Evolutionary conservation across 177 flowering plant genomes (phyloP).

Genomic region (Telopea speciosissima): DNA sequence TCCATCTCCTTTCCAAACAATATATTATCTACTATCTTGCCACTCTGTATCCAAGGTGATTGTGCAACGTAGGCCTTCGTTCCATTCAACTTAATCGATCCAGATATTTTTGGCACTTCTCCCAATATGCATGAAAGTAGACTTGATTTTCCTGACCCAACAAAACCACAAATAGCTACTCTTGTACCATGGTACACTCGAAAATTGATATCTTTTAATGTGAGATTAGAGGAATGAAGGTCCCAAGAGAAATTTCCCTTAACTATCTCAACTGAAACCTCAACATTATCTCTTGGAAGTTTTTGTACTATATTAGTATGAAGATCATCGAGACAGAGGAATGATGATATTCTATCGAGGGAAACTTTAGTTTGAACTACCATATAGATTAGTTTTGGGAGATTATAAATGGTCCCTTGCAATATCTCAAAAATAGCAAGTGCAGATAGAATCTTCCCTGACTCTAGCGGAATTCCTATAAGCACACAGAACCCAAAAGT

Average conservation of each 20-base stretch:
- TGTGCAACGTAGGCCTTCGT: no score
- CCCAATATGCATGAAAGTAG: conserved; percentile 26
- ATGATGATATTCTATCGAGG: conserved; percentile 51
- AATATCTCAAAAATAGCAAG: conserved; percentile 51
- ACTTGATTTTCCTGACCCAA: conserved; percentile 19
- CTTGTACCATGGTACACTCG: conserved; percentile 36
- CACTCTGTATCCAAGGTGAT: no score
- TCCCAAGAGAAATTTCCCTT: conserved; percentile 66
- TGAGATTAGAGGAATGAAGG: conserved; percentile 26
- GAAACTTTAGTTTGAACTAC: conserved; percentile 65
- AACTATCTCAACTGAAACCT: conserved; percentile 35
- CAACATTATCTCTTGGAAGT: conserved; percentile 33
- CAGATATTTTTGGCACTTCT: conserved; percentile 50
- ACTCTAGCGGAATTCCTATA: conserved; percentile 50
- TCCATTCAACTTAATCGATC: conserved; percentile 7
- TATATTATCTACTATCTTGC: no score
- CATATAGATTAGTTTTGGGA: conserved; percentile 58
- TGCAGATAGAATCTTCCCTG: conserved; percentile 56
- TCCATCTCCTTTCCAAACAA: no score
- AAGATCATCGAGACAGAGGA: conserved; percentile 50
- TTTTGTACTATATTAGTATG: conserved; percentile 35
- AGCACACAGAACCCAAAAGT: conserved; percentile 46
- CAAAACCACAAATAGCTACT: conserved; percentile 45
- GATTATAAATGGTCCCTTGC: conserved; percentile 51
- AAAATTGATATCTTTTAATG: conserved; percentile 41